phyloP scores from a whole-genome alignment of 352 stramenopile species.

The Phytopythium sindhum region DNA sequence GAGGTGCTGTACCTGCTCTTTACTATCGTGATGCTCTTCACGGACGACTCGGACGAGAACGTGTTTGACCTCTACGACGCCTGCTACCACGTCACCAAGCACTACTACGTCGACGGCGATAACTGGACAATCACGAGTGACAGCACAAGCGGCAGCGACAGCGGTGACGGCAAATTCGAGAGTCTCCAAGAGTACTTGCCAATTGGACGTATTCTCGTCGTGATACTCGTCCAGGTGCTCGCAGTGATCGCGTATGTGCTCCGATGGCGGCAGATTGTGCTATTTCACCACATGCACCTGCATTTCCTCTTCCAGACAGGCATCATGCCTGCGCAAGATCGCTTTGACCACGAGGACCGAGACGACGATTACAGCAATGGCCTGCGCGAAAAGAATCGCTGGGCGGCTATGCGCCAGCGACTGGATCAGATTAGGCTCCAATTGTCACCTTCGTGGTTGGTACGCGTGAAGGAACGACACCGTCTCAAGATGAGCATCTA shows the following conservation, averaged over 20 bases:
- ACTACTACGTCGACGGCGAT: not conserved
- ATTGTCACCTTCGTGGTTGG: not conserved
- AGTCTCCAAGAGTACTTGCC: conserved; percentile 10
- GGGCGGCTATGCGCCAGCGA: not conserved
- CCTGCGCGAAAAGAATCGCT: not conserved
- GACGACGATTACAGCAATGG: not conserved
- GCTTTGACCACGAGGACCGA: conserved; percentile 63
- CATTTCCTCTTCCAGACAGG: conserved; percentile 74
- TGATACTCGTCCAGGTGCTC: conserved; percentile 48
- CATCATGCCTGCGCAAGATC: conserved; percentile 48
- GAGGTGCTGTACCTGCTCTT: conserved; percentile 72
- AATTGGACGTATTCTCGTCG: conserved; percentile 23
- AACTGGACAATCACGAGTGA: not conserved
- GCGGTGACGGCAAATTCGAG: not conserved
- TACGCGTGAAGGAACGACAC: conserved; percentile 30
- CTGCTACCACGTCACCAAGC: conserved; percentile 23
- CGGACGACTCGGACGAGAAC: conserved; percentile 32
- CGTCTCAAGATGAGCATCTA: conserved; percentile 58
- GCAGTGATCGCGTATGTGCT: conserved; percentile 54
- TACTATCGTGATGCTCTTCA: conserved; percentile 43
- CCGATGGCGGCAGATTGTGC: conserved; percentile 73
- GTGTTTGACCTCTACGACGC: conserved; percentile 29
- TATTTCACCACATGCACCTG: conserved; percentile 78
- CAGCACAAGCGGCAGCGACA: not conserved
- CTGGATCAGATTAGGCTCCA: not conserved